A percentile compares a stretch with the other conserved stretches of the same genome.
Evolutionary conservation across 164 flowering plant species (phyloP).

Genomic region (Aristolochia fimbriata): DNA sequence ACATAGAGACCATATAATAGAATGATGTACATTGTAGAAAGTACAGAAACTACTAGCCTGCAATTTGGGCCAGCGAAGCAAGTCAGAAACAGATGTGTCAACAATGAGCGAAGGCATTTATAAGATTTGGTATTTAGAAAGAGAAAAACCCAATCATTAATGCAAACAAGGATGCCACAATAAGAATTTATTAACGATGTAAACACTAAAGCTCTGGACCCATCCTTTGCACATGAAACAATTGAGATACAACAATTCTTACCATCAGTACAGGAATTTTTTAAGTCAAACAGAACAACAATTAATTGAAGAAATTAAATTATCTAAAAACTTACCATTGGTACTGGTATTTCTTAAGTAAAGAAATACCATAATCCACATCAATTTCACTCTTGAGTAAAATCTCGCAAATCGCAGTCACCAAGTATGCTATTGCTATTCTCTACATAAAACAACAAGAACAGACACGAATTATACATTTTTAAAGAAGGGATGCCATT

Average conservation of each 20-base stretch:
- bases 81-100: background rate
- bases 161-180: too few relatives aligned
- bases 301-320: too few relatives aligned
- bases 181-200: background rate
- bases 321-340: slow-evolving; percentile 28
- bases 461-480: background rate
- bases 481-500: background rate
- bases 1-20: slow-evolving; percentile 61
- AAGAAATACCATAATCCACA: slow-evolving; percentile 26
- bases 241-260: too few relatives aligned
- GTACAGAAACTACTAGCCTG: slow-evolving; percentile 34
- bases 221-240: background rate
- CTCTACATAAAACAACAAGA: slow-evolving; percentile 29
- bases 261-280: too few relatives aligned
- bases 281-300: too few relatives aligned
- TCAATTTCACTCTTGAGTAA: slow-evolving; percentile 43
- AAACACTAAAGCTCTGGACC: too few relatives aligned
- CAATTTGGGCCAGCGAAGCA: background rate
- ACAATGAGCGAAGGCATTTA: background rate
- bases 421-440: slow-evolving; percentile 57
- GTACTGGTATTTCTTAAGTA: slow-evolving; percentile 41
- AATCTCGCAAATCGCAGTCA: slow-evolving; percentile 68
- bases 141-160: background rate
- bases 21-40: slow-evolving; percentile 29
- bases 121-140: too few relatives aligned